A percentile compares a stretch with the other conserved stretches of the same genome.
These are phyloP conservation scores for Lizonia empirigonia DNA, from an alignment of 2,329 filamentous ascomycete genomes.

Conservation along the genomic window DNA sequence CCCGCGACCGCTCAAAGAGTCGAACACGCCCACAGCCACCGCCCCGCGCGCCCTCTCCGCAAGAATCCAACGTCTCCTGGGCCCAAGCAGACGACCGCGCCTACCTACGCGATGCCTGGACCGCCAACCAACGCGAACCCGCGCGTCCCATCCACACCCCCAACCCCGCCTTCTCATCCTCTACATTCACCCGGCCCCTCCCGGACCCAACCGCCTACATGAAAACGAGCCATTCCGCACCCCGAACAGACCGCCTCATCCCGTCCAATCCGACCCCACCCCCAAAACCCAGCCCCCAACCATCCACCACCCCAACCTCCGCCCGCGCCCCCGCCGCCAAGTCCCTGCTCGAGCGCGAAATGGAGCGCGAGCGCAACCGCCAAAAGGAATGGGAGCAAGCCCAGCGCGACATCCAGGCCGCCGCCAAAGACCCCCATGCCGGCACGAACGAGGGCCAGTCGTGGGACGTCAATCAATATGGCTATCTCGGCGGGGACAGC, in stretches of 20 bases:
- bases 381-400: slow-evolving; percentile 81
- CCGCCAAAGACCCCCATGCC: slow-evolving; percentile 60
- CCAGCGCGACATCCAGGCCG: slow-evolving; percentile 67
- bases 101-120: slow-evolving; percentile 64
- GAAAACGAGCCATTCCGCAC: slow-evolving; percentile 17
- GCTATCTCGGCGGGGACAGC: slow-evolving; percentile 75
- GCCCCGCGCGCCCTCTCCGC: slow-evolving; percentile 49
- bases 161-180: slow-evolving; percentile 23
- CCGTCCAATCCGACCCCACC: slow-evolving; percentile 59
- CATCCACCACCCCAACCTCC: slow-evolving; percentile 67
- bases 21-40: slow-evolving; percentile 42
- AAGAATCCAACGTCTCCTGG: slow-evolving; percentile 66
- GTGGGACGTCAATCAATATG: slow-evolving; percentile 80
- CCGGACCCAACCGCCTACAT: slow-evolving; percentile 42
- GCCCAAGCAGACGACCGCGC: slow-evolving; percentile 68
- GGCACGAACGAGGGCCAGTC: slow-evolving; percentile 70
- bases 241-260: slow-evolving; percentile 64
- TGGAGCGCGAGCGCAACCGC: slow-evolving; percentile 77
- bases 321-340: slow-evolving; percentile 68
- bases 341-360: slow-evolving; percentile 76
- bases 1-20: slow-evolving; percentile 44
- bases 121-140: slow-evolving; percentile 44
- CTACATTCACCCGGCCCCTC: slow-evolving; percentile 34
- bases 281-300: slow-evolving; percentile 63
- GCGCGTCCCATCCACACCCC: slow-evolving; percentile 36